Evolutionary conservation across 2,329 filamentous ascomycete species (phyloP).

Genomic region (Botrytis deweyae): DNA sequence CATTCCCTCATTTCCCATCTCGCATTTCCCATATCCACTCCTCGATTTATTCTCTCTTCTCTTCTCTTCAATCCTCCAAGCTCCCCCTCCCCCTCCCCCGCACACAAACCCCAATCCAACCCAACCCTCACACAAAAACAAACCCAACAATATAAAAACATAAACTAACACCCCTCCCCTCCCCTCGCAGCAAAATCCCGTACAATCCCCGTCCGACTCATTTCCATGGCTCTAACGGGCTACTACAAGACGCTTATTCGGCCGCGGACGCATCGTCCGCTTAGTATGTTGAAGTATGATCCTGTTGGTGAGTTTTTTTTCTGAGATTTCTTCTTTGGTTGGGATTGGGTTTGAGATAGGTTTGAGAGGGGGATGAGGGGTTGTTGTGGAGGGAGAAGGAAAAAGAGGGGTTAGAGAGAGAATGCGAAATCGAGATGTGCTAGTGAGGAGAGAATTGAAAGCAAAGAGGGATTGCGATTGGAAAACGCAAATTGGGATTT

Average conservation of each 20-base stretch:
- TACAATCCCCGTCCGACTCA: slow-evolving; percentile 85
- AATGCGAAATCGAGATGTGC: not conserved
- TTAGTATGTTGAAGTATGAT: slow-evolving; percentile 99
- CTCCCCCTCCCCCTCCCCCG: not conserved
- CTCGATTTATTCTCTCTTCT: not conserved
- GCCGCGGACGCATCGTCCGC: slow-evolving; percentile 74
- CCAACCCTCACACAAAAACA: not conserved
- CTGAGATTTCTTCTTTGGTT: not conserved
- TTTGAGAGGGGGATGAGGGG: not conserved
- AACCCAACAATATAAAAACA: too few relatives aligned
- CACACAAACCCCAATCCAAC: not conserved
- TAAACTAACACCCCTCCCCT: not conserved
- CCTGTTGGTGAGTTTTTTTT: slow-evolving; percentile 67
- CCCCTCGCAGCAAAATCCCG: slow-evolving; percentile 65
- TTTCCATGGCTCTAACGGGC: slow-evolving; percentile 98
- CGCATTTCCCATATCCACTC: not conserved
- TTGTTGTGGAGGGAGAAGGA: rapidly evolving
- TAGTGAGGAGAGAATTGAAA: not conserved
- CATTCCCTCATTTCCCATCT: not conserved
- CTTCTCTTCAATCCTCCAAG: not conserved
- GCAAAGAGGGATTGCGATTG: too few relatives aligned
- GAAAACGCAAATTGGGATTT: not conserved
- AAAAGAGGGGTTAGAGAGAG: too few relatives aligned
- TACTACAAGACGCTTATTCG: slow-evolving; percentile 92
- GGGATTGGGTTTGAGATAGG: not conserved